Percentiles rank a stretch among this genome's conserved stretches.
Conservation (phyloP, 345 rosid species). For the Lepidium sativum region DNA sequence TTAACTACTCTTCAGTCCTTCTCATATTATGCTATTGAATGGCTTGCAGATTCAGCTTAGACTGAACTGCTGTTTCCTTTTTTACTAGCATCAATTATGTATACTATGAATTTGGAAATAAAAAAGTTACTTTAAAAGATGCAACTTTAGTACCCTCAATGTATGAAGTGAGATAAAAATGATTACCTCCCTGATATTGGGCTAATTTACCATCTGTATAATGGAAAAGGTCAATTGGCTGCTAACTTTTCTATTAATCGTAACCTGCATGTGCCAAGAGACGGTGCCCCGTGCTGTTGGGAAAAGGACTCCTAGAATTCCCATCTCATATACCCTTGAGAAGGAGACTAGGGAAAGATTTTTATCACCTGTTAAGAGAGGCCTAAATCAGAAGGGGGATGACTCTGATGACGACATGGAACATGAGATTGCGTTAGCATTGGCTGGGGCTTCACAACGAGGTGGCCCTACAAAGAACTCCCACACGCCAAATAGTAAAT, state of each 20-base stretch:
- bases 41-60: conserved; percentile 1
- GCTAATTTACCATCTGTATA: neutral
- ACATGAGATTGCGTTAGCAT: conserved; percentile 64
- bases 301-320: conserved; percentile 80
- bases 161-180: neutral
- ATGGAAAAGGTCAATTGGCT: neutral
- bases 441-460: conserved; percentile 72
- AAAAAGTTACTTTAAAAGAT: neutral
- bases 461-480: conserved; percentile 58
- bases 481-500: conserved; percentile 45
- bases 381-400: conserved; percentile 40
- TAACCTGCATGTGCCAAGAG: conserved; percentile 36
- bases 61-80: neutral
- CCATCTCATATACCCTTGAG: conserved; percentile 47
- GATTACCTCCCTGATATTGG: neutral
- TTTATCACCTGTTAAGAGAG: conserved; percentile 51
- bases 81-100: neutral
- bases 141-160: neutral
- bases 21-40: neutral
- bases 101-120: neutral
- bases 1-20: neutral
- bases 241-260: conserved; percentile 22
- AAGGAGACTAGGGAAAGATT: conserved; percentile 43
- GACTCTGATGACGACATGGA: conserved; percentile 63
- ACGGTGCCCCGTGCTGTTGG: conserved; percentile 78